Conservation (phyloP, 768 basidiomycete genomes). For the Kockovaella imperatae region DNA sequence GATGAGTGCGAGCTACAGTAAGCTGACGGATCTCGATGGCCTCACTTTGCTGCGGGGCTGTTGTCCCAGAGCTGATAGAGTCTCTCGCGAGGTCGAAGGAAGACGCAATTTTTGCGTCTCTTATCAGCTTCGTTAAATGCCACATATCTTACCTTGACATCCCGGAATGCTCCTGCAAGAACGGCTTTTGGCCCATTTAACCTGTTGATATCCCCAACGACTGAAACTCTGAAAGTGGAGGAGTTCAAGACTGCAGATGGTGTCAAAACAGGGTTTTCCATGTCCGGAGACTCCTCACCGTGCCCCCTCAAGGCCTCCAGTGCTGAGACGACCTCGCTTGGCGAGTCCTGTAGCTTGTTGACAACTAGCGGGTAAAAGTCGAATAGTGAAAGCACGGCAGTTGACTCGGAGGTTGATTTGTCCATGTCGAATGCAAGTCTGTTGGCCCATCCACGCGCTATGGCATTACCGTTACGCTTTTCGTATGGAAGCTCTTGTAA, state of each 20-base stretch:
- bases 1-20: constrained; percentile 65
- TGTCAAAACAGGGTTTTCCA: background rate
- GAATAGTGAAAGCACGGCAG: constrained; percentile 62
- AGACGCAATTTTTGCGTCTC: constrained; percentile 50
- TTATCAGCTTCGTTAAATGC: background rate
- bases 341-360: constrained; percentile 62
- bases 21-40: background rate
- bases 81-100: constrained; percentile 59
- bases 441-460: constrained; percentile 64
- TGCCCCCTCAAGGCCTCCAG: constrained; percentile 65
- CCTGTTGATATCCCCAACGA: constrained; percentile 73
- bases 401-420: constrained; percentile 59
- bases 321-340: constrained; percentile 62
- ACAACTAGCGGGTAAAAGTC: constrained; percentile 72
- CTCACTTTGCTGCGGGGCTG: constrained; percentile 63
- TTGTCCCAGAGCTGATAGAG: constrained; percentile 66
- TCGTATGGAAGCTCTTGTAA: constrained; percentile 82
- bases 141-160: constrained; percentile 17
- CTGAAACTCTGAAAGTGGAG: constrained; percentile 73
- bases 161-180: constrained; percentile 73
- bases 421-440: constrained; percentile 60
- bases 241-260: constrained; percentile 64
- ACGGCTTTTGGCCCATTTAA: constrained; percentile 63
- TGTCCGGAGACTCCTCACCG: constrained; percentile 50
- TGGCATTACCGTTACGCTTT: constrained; percentile 78